Evolutionary conservation across 2,329 filamentous ascomycete genomes (phyloP).

Genomic region (Coniochaeta hoffmannii): DNA sequence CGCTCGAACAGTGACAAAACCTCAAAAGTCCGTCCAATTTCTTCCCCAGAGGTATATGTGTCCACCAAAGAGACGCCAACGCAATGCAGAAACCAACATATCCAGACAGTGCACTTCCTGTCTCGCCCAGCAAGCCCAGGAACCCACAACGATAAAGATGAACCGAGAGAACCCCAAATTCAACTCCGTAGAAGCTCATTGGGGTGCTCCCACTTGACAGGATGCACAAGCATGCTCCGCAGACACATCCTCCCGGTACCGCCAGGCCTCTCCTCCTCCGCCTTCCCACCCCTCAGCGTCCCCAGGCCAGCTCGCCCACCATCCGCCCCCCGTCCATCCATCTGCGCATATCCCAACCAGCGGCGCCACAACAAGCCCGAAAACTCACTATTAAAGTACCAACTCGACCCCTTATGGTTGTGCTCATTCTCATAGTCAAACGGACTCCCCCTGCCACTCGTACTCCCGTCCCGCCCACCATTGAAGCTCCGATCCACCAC

Average conservation of each 20-base stretch:
- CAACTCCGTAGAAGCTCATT: conserved; percentile 22
- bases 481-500: conserved; percentile 76
- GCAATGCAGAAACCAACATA: not conserved
- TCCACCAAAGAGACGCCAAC: not conserved
- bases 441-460: conserved; percentile 57
- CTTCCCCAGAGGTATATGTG: not conserved
- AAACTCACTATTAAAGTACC: conserved; percentile 80
- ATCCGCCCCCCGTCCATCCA: conserved; percentile 39
- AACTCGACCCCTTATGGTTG: conserved; percentile 74
- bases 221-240: conserved; percentile 73
- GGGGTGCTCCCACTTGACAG: conserved; percentile 61
- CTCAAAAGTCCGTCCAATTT: not conserved
- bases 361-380: conserved; percentile 69
- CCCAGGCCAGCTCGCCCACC: conserved; percentile 42
- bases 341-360: conserved; percentile 60
- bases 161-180: not conserved
- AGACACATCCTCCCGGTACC: conserved; percentile 66
- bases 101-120: not conserved
- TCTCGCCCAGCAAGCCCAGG: not conserved
- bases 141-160: not conserved
- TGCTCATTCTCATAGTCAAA: conserved; percentile 67
- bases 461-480: conserved; percentile 58
- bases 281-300: conserved; percentile 41
- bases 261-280: conserved; percentile 35
- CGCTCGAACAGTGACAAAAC: not conserved